Evolutionary conservation across 768 basidiomycete species (phyloP).

Genomic region (Pleurotus eryngii): DNA sequence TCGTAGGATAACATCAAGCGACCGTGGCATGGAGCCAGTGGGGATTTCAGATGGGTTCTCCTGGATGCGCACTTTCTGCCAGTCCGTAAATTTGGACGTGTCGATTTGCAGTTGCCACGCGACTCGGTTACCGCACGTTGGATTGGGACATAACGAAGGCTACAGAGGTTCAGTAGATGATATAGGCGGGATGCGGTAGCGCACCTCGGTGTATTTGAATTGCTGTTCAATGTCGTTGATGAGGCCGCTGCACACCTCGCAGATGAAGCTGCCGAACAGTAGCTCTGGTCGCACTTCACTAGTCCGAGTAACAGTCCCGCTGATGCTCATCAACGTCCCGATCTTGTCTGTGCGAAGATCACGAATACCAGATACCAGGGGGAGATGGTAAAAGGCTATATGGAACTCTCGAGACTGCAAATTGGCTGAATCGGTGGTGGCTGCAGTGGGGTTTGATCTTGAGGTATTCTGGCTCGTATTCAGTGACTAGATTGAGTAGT

Average conservation of each 20-base stretch:
- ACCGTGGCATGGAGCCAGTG: slow-evolving; percentile 97
- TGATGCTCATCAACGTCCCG: slow-evolving; percentile 91
- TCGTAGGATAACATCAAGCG: slow-evolving; percentile 92
- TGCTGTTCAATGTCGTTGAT: slow-evolving; percentile 97
- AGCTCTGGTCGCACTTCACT: slow-evolving; percentile 97
- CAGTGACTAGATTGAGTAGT: slow-evolving; percentile 82
- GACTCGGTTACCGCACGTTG: slow-evolving; percentile 84
- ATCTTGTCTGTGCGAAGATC: slow-evolving; percentile 92
- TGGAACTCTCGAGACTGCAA: slow-evolving; percentile 91
- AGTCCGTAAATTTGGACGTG: slow-evolving; percentile 94
- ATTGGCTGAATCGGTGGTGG: slow-evolving; percentile 81
- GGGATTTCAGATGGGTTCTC: slow-evolving; percentile 99
- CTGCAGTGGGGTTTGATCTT: slow-evolving; percentile 94
- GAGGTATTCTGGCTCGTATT: slow-evolving; percentile 90
- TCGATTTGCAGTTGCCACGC: slow-evolving; percentile 96
- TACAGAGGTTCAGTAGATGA: slow-evolving; percentile 27
- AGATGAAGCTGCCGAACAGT: slow-evolving; percentile 89
- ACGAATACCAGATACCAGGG: slow-evolving; percentile 91
- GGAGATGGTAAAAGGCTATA: slow-evolving; percentile 93
- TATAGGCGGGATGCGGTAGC: slow-evolving; percentile 9
- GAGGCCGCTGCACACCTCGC: slow-evolving; percentile 81
- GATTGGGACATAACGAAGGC: slow-evolving; percentile 94
- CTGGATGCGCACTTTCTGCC: slow-evolving; percentile 99
- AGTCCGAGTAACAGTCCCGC: slow-evolving; percentile 95
- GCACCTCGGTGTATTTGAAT: slow-evolving; percentile 98